Conservation (phyloP, 805 yeast species). For the Kluyveromyces lactis region DNA sequence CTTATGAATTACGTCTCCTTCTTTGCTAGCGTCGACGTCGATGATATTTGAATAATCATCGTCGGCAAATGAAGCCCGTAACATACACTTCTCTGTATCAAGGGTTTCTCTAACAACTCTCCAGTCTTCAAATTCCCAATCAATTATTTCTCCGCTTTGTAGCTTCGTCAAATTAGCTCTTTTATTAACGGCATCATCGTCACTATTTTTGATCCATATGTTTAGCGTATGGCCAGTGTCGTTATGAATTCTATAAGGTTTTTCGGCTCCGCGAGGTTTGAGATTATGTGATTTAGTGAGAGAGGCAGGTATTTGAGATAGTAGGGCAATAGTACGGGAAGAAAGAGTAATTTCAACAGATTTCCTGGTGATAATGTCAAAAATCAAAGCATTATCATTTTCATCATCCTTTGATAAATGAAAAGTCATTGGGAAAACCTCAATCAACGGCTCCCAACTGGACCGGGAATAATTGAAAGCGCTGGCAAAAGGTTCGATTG, state of each 20-base stretch:
- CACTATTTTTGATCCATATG: conserved; percentile 62
- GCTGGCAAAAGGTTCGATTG: conserved; percentile 58
- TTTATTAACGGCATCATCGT: conserved; percentile 20
- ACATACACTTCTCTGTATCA: conserved; percentile 49
- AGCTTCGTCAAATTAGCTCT: conserved; percentile 28
- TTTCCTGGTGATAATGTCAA: conserved; percentile 70
- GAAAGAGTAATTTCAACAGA: conserved; percentile 76
- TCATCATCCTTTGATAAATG: conserved; percentile 48
- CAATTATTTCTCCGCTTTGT: conserved; percentile 41
- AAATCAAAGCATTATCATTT: conserved; percentile 40
- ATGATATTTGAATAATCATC: conserved; percentile 47
- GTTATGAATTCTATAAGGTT: conserved; percentile 74
- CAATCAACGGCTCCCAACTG: conserved; percentile 91
- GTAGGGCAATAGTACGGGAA: conserved; percentile 67
- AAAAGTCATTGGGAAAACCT: conserved; percentile 74
- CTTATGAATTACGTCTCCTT: conserved; percentile 73
- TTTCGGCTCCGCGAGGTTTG: conserved; percentile 65
- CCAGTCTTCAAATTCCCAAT: conserved; percentile 98
- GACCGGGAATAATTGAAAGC: conserved; percentile 84
- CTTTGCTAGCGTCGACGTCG: conserved; percentile 61
- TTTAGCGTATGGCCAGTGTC: conserved; percentile 80
- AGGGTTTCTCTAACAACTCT: conserved; percentile 71
- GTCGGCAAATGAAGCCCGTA: conserved; percentile 55
- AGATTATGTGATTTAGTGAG: conserved; percentile 46
- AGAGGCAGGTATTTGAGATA: conserved; percentile 58